Conservation (phyloP, 306 rosid genomes). For the Prunus dulcis region DNA sequence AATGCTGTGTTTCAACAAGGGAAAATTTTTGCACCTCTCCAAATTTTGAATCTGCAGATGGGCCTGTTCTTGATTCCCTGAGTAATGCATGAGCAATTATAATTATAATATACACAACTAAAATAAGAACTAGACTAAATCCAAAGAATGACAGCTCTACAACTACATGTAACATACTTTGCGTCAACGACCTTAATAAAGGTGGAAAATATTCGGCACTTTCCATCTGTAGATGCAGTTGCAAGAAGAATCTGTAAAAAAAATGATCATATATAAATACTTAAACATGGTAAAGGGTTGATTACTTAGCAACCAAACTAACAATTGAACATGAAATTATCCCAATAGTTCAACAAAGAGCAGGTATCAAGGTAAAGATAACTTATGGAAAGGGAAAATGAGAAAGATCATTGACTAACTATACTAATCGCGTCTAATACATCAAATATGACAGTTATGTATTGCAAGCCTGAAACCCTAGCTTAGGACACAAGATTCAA, state of each 20-base stretch:
- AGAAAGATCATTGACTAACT: neutral
- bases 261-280: conserved; percentile 10
- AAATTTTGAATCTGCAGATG: conserved; percentile 74
- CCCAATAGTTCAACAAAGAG: neutral
- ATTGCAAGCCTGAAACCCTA: neutral
- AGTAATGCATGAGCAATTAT: conserved; percentile 37
- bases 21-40: conserved; percentile 75
- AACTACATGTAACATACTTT: conserved; percentile 56
- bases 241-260: conserved; percentile 85
- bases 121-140: neutral
- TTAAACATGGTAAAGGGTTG: conserved; percentile 2
- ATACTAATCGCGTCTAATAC: neutral
- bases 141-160: conserved; percentile 5
- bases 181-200: conserved; percentile 88
- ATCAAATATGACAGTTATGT: neutral
- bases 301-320: neutral
- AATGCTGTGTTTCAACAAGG: neutral
- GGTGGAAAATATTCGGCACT: conserved; percentile 87
- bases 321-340: neutral
- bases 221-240: conserved; percentile 92
- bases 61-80: conserved; percentile 78
- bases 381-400: neutral
- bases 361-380: neutral
- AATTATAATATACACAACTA: conserved; percentile 16
- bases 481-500: neutral